phyloP scores from a whole-genome alignment of 768 basidiomycete species.

The Chalciporus sphaerocephalus region DNA sequence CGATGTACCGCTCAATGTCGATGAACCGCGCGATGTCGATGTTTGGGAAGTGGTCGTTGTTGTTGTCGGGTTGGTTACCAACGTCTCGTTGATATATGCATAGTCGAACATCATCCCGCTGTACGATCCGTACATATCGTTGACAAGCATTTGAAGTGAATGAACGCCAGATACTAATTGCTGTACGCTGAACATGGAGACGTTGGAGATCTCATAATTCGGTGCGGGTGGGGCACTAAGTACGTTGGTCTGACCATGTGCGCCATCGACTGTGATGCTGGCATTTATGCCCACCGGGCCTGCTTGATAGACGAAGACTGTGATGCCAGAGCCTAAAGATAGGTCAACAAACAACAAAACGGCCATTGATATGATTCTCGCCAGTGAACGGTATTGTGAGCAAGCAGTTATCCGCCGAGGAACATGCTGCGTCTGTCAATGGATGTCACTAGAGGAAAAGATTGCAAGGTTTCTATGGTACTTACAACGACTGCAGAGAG shows the following conservation, averaged over 20 bases:
- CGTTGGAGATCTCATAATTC: slow-evolving; percentile 18
- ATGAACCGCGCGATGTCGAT: neutral
- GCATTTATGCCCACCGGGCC: slow-evolving; percentile 24
- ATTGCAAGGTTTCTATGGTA: neutral
- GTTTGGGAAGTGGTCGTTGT: neutral
- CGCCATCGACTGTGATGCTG: slow-evolving; percentile 16
- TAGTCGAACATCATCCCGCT: slow-evolving; percentile 26
- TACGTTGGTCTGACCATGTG: slow-evolving; percentile 11
- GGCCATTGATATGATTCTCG: slow-evolving; percentile 1
- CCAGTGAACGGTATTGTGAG: slow-evolving; percentile 24
- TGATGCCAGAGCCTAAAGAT: slow-evolving; percentile 19
- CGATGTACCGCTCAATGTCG: neutral
- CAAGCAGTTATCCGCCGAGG: slow-evolving; percentile 12
- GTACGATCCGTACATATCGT: slow-evolving; percentile 20
- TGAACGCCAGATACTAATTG: slow-evolving; percentile 15
- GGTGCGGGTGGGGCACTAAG: slow-evolving; percentile 18
- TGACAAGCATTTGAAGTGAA: slow-evolving; percentile 11
- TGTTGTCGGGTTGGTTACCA: slow-evolving; percentile 7
- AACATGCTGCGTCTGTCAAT: slow-evolving; percentile 19
- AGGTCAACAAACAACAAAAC: neutral
- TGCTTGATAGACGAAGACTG: slow-evolving; percentile 22
- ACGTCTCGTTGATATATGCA: slow-evolving; percentile 18
- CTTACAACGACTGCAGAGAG: slow-evolving; percentile 19
- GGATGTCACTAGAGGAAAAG: neutral
- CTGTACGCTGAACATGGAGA: slow-evolving; percentile 25